A percentile compares a stretch with the other conserved stretches of the same genome.
These are phyloP conservation scores for Hypoxylon sp. DNA, from an alignment of 2,329 filamentous ascomycete species.

Conservation along the genomic window DNA sequence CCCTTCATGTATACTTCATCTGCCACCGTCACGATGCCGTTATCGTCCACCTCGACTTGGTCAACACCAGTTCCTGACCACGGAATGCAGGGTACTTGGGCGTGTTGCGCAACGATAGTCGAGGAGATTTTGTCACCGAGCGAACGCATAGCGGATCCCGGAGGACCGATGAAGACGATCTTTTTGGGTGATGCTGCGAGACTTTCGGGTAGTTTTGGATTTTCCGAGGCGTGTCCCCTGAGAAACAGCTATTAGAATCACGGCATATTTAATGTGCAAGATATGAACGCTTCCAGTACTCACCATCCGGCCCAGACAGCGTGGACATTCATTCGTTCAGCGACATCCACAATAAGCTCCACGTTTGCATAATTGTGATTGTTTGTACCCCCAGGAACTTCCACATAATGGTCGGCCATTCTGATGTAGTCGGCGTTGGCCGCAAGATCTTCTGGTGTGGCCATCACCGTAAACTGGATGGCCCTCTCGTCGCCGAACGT, in stretches of 20 bases:
- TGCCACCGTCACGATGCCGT: slow-evolving; percentile 91
- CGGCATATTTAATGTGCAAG: not conserved
- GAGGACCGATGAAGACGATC: slow-evolving; percentile 98
- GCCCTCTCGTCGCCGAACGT: slow-evolving; percentile 98
- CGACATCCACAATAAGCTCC: slow-evolving; percentile 97
- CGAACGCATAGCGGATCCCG: slow-evolving; percentile 97
- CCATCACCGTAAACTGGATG: slow-evolving; percentile 99
- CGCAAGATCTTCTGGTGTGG: slow-evolving; percentile 95
- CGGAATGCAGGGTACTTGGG: slow-evolving; percentile 95
- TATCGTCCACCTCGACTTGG: slow-evolving; percentile 79
- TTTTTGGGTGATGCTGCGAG: slow-evolving; percentile 96
- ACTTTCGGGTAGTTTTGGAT: slow-evolving; percentile 96
- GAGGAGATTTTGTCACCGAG: slow-evolving; percentile 99
- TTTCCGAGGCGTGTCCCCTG: slow-evolving; percentile 98
- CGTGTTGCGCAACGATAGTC: slow-evolving; percentile 98
- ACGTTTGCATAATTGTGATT: slow-evolving; percentile 99
- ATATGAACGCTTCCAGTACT: slow-evolving; percentile 53
- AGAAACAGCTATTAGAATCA: slow-evolving; percentile 26
- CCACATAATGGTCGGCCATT: slow-evolving; percentile 99
- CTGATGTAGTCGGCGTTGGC: slow-evolving; percentile 99
- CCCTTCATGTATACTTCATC: slow-evolving; percentile 89
- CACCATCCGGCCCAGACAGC: slow-evolving; percentile 99
- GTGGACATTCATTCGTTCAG: slow-evolving; percentile 98
- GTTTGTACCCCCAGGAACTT: slow-evolving; percentile 98
- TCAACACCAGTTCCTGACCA: slow-evolving; percentile 97